Base-by-base conservation (phyloP, 306 rosid species). In the Macrotyloma uniflorum region DNA sequence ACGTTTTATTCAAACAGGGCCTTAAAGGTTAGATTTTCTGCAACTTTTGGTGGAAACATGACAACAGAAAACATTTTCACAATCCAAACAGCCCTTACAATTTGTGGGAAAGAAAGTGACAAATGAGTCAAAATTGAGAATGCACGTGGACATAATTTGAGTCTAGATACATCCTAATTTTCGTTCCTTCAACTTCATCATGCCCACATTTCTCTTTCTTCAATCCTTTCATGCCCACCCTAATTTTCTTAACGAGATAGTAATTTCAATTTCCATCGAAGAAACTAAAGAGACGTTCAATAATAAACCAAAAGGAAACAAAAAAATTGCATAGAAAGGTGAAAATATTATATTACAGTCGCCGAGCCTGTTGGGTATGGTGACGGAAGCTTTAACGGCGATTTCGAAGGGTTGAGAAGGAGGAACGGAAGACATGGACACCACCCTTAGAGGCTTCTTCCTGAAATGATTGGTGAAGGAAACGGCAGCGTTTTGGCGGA, bases 361-460 rank as follows among this genome's bases (percentile, higher is more conserved):
- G 54, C 99, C 98, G 65, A 70, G 88, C 79, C 32, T 86, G 84
- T 85, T 79, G 69, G 98, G 97, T 5, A 74, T 77, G 30, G 89
- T 89, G 67, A 73, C 0, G 57, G 98, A 95, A 66, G 93, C 90
- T 75, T 95, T 95, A 78, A 83, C 96, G 82, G 90, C 88, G 49
- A 88, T 45, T 81, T 89, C 91, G n/a, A 92, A 69, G 46, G 95
- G 92, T 40, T 2, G 42, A 20, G 89, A 46, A 43, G 89, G 76
- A 73, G 88, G 58, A 82, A 78, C 66, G 18, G 88, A 74, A 22
- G 96, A 80, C 95, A 90, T 86, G 67, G 96, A 85, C 16, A 91
- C 84, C 26, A 58, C 22, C 1, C 83, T 77, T 36, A 87, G 85
- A 49, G 77, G 65, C 74, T 75, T 86, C 28, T 67, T 57, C 42